Percentiles rank a stretch among this genome's conserved stretches.
These are phyloP conservation scores for Dalbergia oliveri DNA, from an alignment of 306 rosid species.

Conservation along the genomic window DNA sequence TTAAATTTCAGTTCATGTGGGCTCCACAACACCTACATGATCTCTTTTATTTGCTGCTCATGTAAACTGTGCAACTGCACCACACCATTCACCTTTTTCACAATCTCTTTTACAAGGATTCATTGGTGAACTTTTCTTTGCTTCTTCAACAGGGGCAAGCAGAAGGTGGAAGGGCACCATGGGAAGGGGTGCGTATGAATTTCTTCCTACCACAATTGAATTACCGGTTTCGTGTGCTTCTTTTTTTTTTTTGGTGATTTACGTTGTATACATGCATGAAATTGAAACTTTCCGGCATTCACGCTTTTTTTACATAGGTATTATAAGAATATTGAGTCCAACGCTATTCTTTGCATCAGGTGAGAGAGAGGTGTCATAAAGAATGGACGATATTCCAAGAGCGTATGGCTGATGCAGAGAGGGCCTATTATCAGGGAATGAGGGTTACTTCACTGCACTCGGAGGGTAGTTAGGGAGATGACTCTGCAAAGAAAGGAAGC, in stretches of 20 bases:
- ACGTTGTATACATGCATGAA: neutral
- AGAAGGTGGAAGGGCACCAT: conserved; percentile 64
- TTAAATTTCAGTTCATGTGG: too few relatives aligned
- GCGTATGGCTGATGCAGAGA: conserved; percentile 76
- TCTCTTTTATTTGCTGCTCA: too few relatives aligned
- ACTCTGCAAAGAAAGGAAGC: neutral
- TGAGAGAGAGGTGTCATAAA: conserved; percentile 71
- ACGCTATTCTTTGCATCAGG: conserved; percentile 55
- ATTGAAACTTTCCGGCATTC: neutral
- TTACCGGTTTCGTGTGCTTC: neutral
- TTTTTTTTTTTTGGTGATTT: neutral
- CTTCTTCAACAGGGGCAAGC: conserved; percentile 67
- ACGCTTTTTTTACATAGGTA: neutral
- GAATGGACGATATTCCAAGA: conserved; percentile 86
- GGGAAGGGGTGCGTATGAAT: conserved; percentile 80
- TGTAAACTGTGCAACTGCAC: too few relatives aligned
- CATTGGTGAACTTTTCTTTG: neutral
- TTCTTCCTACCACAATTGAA: neutral
- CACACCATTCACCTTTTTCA: neutral
- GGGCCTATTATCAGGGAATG: conserved; percentile 53
- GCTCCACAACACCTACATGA: too few relatives aligned
- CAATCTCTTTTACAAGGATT: conserved; percentile 17
- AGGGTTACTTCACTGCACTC: conserved; percentile 49
- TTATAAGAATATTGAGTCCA: conserved; percentile 2
- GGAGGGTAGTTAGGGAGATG: conserved; percentile 41